Evolutionary conservation across 441 rosid species (phyloP), one percentile per base, ranked within the genome.

Genomic region (Gossypium gossypioides): DNA sequence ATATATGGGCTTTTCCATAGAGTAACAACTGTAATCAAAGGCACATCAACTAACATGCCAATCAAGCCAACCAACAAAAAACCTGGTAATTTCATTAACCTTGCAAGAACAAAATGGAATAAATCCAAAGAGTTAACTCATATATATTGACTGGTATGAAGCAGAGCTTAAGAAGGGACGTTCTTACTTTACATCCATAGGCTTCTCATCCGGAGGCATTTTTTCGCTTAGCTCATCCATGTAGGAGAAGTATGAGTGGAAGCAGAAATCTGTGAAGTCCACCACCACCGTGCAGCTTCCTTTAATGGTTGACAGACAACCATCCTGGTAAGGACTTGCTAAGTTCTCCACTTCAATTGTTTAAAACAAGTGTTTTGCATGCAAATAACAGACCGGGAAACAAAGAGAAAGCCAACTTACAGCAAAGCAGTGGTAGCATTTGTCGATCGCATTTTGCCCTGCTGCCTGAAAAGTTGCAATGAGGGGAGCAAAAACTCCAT

Each of bases 171-270:
- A 52, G 34, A 67, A 60, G 16, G 51, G 48, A 55, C 58, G 21
- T 29, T 50, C 77, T 77, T 76, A 93, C 96, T 80, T 80, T 10
- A 91, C 63, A 42, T 93, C 91, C 75, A 86, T 7, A 0, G 93
- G 95, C 57, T 82, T 81, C 72, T 84, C 89, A 73, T 78, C 85
- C 0, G 83, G 66, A 0, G 82, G 83, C 46, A 82, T 75, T 72
- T 79, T 85, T 74, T 86, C 89, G 48, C 86, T 74, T 69, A 93
- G 81, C 75, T 87, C 95, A 84, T 91, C 97, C 97, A 93, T 87
- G 83, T 76, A 88, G 42, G 95, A 87, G 79, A 91, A 93, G 80
- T 89, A 93, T 25, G 96, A 89, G 76, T 89, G 96, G 85, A 93
- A 91, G 84, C 97, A 91, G 77, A 91, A 87, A 74, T 91, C 98